Percentiles rank a stretch among this genome's conserved stretches.
phyloP scores from a whole-genome alignment of 257 asterid genomes.

The Paulownia fortunei region DNA sequence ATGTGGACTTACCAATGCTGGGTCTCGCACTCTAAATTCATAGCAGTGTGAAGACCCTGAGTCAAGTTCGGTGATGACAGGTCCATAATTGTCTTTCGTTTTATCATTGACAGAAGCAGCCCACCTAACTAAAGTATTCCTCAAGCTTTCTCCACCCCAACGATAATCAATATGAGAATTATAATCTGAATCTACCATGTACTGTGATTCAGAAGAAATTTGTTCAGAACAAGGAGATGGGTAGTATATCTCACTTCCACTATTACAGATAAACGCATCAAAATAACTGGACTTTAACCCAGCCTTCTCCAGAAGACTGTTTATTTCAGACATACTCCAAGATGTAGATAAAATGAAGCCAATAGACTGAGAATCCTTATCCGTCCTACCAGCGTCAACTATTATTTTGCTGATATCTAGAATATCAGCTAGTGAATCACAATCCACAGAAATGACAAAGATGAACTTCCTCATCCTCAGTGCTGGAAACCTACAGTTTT shows the following conservation, averaged over 20 bases:
- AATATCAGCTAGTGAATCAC: slow-evolving; percentile 51
- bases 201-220: slow-evolving; percentile 49
- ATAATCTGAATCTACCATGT: slow-evolving; percentile 66
- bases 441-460: slow-evolving; percentile 57
- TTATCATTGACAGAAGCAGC: slow-evolving; percentile 61
- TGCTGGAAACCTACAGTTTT: slow-evolving; percentile 50
- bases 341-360: slow-evolving; percentile 73
- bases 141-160: slow-evolving; percentile 80
- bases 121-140: slow-evolving; percentile 69
- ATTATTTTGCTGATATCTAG: slow-evolving; percentile 44
- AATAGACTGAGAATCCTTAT: slow-evolving; percentile 40
- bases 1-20: slow-evolving; percentile 47
- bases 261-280: slow-evolving; percentile 76
- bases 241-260: slow-evolving; percentile 77
- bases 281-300: slow-evolving; percentile 55
- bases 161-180: slow-evolving; percentile 71
- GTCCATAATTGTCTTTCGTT: slow-evolving; percentile 41
- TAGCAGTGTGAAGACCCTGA: slow-evolving; percentile 70
- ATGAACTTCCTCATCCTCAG: slow-evolving; percentile 57
- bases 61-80: slow-evolving; percentile 51
- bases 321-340: slow-evolving; percentile 54
- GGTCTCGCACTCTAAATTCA: slow-evolving; percentile 54
- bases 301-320: slow-evolving; percentile 53
- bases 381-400: slow-evolving; percentile 45
- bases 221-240: slow-evolving; percentile 52